Evolutionary conservation across 495 filamentous ascomycete genomes (phyloP), one percentile per base, ranked within the genome.

Genomic region (Hyaloscypha finlandica): DNA sequence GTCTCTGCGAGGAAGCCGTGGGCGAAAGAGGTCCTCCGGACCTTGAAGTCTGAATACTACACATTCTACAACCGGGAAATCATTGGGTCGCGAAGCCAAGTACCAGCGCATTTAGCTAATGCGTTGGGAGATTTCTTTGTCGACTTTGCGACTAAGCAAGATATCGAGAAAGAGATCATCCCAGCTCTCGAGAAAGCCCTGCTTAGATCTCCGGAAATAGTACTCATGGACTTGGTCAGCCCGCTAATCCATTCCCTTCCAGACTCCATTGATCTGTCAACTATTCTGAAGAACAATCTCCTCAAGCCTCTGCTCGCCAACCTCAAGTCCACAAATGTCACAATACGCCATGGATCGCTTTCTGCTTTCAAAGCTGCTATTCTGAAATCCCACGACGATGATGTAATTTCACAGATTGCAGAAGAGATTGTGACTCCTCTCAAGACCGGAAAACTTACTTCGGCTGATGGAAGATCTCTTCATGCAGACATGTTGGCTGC

Each of bases 151-250:
- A 87, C 86, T 2, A 74, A 85, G 9, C 90, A 91, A 51, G 93
- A 97, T 64, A 74, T 99, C 11, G 80, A 84, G 57, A 87, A 86
- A 63, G 90, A 95, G 48, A 67, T 97, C 39, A 80, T 93, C 30
- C 92, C 95, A 54, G 81, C 92, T 0, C 79, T 98, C 6, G 95
- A 99, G 70, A 96, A 96, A 76, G 89, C 90, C 1, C 85, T 99
- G 48, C 76, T 99, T 51, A 85, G 95, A 76, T 88, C 95, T 20
- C 95, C 95, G 0, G 95, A 99, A 74, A 89, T 98, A 39, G 88
- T 96, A 14, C 80, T 97, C 31, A 86, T 87, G 67, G 89, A 90
- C 65, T 77, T 98, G 39, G 79, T 97, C 42, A 81, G 88, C 16
- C 83, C 88, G 3, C 78, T 97, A 37, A 81, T 95, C 68, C 74